These are phyloP conservation scores for Xerocomellus intermedius DNA, from an alignment of 768 basidiomycete genomes.

Conservation along the genomic window DNA sequence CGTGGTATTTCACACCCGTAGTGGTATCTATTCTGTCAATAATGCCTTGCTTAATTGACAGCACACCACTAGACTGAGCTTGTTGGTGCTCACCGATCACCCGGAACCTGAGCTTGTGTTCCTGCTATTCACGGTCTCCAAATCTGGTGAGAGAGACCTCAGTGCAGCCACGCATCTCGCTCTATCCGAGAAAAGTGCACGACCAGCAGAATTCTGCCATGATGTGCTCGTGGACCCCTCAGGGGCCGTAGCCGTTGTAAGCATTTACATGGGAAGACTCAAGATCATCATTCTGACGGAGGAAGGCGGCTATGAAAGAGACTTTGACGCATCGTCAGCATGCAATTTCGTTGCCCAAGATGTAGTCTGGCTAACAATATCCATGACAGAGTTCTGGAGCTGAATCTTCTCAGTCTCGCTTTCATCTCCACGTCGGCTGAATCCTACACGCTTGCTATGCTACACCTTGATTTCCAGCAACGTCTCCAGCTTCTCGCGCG, in stretches of 20 bases:
- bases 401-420: constrained; percentile 64
- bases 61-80: constrained; percentile 38
- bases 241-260: constrained; percentile 58
- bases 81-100: constrained; percentile 72
- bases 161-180: constrained; percentile 44
- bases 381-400: constrained; percentile 52
- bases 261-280: constrained; percentile 69
- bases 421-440: constrained; percentile 49
- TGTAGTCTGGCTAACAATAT: constrained; percentile 3
- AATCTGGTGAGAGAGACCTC: constrained; percentile 34
- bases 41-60: constrained; percentile 8
- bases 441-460: constrained; percentile 57
- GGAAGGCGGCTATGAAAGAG: constrained; percentile 50
- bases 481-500: constrained; percentile 64
- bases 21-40: constrained; percentile 1
- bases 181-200: constrained; percentile 54
- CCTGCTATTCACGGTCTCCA: constrained; percentile 47
- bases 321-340: constrained; percentile 66
- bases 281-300: constrained; percentile 56
- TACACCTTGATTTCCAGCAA: constrained; percentile 62
- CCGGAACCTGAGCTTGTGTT: constrained; percentile 73
- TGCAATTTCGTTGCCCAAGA: not conserved
- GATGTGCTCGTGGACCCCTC: constrained; percentile 65
- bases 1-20: constrained; percentile 38
- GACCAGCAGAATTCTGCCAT: constrained; percentile 69